Conservation (phyloP, 257 asterid species). For the Fraxinus quadrangulata region DNA sequence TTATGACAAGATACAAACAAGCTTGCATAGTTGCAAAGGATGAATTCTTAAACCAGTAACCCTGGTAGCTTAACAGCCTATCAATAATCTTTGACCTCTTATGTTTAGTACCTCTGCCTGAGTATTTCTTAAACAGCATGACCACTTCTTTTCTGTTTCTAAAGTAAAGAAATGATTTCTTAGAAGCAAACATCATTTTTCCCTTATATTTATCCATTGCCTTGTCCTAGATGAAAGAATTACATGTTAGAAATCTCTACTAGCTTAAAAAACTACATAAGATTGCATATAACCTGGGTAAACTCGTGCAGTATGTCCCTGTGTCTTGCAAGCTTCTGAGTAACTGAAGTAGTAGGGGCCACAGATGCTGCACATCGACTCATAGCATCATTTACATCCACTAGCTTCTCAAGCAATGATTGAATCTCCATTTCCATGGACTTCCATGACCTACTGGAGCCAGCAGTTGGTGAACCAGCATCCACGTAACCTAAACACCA, state of each 20-base stretch:
- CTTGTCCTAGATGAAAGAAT: background rate
- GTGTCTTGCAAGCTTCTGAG: slow-evolving; percentile 94
- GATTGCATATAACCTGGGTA: slow-evolving; percentile 66
- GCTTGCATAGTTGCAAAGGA: background rate
- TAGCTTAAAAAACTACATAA: background rate
- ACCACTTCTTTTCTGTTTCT: background rate
- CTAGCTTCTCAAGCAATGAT: slow-evolving; percentile 85
- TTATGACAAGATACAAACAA: background rate
- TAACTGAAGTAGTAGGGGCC: slow-evolving; percentile 79
- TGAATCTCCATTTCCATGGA: slow-evolving; percentile 98
- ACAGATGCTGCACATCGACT: slow-evolving; percentile 98
- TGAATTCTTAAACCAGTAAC: background rate
- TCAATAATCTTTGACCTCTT: background rate
- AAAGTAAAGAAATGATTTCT: background rate
- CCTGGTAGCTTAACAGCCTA: background rate
- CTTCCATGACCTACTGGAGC: slow-evolving; percentile 92
- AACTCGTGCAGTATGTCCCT: slow-evolving; percentile 93
- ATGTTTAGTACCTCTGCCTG: background rate
- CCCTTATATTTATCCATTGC: background rate
- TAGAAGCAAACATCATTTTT: background rate
- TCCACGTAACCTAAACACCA: slow-evolving; percentile 68
- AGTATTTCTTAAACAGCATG: background rate
- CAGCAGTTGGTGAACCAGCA: slow-evolving; percentile 81
- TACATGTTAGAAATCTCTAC: background rate
- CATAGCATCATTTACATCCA: slow-evolving; percentile 91